Evolutionary conservation across 129 eudicot species (phyloP), one percentile per base, ranked within the genome.

Genomic region (Helianthus annuus): DNA sequence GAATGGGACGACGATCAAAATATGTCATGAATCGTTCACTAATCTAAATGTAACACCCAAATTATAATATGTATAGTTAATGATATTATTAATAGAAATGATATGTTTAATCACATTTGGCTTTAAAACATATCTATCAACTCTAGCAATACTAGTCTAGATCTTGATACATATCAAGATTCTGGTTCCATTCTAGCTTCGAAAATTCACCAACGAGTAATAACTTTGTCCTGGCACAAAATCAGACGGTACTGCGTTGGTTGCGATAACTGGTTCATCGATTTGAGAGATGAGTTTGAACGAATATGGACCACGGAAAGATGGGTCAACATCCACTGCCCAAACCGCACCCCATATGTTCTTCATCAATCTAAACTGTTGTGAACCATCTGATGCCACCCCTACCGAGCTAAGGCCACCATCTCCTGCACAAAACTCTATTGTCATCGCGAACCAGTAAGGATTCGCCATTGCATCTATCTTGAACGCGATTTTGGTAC

Each of bases 301-400:
- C 10, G 90, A 60, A 45, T 69, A 88, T 17, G 94, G 94, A 6
- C 78, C 72, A 1, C 27, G 64, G n/a, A 73, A 63, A 16, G 74
- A 72, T 15, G 79, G 64, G 10, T 77, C 81, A n/a, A 74, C 48
- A 42, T 85, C 56, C 0, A 45, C 68, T 1, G 77, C 83, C 85
- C 87, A 88, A 51, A 83, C 86, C 10, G 94, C 89, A 9, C 90
- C 94, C 85, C 85, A 88, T 24, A 72, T 48, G 59, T 79, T 80
- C n/a, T 67, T 49, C 94, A 85, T 85, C 29, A 54, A 0, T 40
- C 62, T 38, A 73, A 71, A 80, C 7, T 73, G 32, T 9, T 52
- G 68, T 8, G 84, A 52, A 17, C 82, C 76, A 24, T 69, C 70
- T 38, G 73, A 48, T 14, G 64, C 39, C 12, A 88, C 68, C 58